phyloP scores from a whole-genome alignment of 192 early-diverging fungal species.

The Borealophlyctis nickersoniae region DNA sequence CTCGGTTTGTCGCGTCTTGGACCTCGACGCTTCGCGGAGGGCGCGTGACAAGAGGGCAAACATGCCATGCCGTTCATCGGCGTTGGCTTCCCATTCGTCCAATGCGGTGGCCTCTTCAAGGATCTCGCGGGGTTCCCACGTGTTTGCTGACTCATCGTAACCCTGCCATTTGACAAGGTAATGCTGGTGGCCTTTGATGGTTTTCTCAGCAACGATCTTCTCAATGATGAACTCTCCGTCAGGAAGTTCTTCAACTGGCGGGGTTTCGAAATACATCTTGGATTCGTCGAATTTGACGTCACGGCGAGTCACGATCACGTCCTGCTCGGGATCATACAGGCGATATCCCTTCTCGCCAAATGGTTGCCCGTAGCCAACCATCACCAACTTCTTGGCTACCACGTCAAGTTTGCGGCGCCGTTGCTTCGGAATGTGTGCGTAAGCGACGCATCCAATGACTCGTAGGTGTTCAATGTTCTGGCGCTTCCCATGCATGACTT shows the following conservation, averaged over 20 bases:
- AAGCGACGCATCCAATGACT: conserved; percentile 6
- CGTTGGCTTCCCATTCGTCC: neutral
- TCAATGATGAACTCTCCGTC: neutral
- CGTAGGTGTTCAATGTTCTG: conserved; percentile 6
- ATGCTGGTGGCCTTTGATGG: neutral
- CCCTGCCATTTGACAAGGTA: neutral
- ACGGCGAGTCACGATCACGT: neutral
- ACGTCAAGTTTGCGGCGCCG: neutral
- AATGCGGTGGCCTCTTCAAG: neutral
- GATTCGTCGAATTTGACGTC: too few species aligned
- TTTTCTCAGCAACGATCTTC: neutral
- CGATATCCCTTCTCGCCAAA: neutral
- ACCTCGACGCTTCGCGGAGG: too few species aligned
- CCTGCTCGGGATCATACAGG: neutral
- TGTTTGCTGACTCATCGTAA: neutral
- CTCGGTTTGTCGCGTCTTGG: too few species aligned
- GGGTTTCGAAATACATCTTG: neutral
- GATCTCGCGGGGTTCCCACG: too few species aligned
- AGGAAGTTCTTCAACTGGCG: neutral
- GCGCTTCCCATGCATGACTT: neutral
- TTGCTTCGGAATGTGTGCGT: neutral
- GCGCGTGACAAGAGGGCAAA: too few species aligned
- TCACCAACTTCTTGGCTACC: neutral
- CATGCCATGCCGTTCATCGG: neutral
- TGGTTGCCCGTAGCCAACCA: conserved; percentile 3